Conservation (phyloP, 768 basidiomycete species). For the Macrocybe gigantea region DNA sequence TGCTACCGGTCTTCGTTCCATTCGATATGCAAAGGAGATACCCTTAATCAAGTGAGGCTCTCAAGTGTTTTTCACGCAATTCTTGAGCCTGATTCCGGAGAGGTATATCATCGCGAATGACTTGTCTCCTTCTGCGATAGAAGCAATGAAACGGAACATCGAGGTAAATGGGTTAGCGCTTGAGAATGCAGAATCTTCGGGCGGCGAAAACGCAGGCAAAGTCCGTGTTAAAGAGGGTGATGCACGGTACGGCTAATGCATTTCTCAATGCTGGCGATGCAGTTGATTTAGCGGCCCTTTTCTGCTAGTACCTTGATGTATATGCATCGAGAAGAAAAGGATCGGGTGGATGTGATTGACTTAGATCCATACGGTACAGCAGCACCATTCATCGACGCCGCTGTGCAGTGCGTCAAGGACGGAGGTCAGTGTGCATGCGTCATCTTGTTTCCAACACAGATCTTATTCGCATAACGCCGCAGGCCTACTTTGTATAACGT, state of each 20-base stretch:
- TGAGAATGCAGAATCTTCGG: conserved; percentile 11
- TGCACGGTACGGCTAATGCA: conserved; percentile 63
- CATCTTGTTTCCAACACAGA: background rate
- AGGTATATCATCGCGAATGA: conserved; percentile 97
- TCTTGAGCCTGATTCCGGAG: conserved; percentile 8
- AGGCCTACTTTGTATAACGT: conserved; percentile 94
- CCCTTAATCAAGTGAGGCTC: conserved; percentile 72
- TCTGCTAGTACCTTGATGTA: conserved; percentile 79
- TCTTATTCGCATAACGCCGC: background rate
- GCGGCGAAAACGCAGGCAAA: conserved; percentile 30
- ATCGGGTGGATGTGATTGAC: conserved; percentile 91
- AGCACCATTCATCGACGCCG: conserved; percentile 93
- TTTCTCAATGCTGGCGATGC: background rate
- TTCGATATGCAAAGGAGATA: conserved; percentile 97
- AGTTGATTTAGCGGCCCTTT: background rate
- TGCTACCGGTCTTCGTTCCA: conserved; percentile 91
- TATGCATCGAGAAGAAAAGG: conserved; percentile 65
- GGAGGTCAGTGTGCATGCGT: conserved; percentile 55
- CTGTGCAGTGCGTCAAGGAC: conserved; percentile 83
- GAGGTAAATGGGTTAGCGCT: conserved; percentile 68
- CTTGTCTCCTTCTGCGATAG: conserved; percentile 73
- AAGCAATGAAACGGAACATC: conserved; percentile 83
- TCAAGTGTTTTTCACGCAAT: background rate
- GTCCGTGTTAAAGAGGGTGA: conserved; percentile 89
- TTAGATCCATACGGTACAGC: conserved; percentile 98